Evolutionary conservation across 192 early-diverging fungal genomes (phyloP).

Genomic region (Thoreauomyces humboldtii): DNA sequence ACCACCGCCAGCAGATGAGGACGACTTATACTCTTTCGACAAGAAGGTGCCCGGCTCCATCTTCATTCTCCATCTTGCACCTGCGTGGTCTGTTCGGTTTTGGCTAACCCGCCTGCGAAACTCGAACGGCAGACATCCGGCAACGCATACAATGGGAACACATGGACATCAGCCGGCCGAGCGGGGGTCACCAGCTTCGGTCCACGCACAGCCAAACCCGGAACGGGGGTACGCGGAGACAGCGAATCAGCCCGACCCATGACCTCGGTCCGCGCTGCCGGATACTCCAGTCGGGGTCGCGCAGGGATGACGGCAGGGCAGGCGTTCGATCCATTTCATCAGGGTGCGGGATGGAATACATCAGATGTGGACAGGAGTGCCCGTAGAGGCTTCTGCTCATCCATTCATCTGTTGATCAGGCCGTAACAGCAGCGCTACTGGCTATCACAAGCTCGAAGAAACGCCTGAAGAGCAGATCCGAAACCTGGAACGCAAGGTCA

Average conservation of each 20-base stretch:
- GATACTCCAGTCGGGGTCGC: conserved; percentile 53
- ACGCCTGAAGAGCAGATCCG: conserved; percentile 58
- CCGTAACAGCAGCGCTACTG: conserved; percentile 1
- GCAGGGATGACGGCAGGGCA: conserved; percentile 32
- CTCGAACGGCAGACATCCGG: not conserved
- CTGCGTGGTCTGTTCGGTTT: not conserved
- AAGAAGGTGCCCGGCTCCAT: conserved; percentile 38
- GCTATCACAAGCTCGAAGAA: conserved; percentile 41
- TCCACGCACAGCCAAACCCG: conserved; percentile 13
- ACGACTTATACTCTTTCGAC: conserved; percentile 55
- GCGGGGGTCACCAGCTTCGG: conserved; percentile 20
- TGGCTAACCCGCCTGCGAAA: not conserved
- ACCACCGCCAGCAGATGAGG: conserved; percentile 32
- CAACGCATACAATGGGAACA: not conserved
- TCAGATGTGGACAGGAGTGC: not conserved
- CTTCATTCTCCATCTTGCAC: not conserved
- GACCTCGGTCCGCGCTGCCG: conserved; percentile 58
- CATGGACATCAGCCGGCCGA: conserved; percentile 25
- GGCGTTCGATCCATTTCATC: conserved; percentile 58
- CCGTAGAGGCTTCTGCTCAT: not conserved
- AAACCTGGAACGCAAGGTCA: conserved; percentile 50
- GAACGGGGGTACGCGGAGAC: conserved; percentile 18
- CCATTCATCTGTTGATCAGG: not conserved
- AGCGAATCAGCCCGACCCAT: conserved; percentile 45
- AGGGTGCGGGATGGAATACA: conserved; percentile 30